phyloP scores from a whole-genome alignment of 2,329 filamentous ascomycete species.

The Aspergillus flavus region DNA sequence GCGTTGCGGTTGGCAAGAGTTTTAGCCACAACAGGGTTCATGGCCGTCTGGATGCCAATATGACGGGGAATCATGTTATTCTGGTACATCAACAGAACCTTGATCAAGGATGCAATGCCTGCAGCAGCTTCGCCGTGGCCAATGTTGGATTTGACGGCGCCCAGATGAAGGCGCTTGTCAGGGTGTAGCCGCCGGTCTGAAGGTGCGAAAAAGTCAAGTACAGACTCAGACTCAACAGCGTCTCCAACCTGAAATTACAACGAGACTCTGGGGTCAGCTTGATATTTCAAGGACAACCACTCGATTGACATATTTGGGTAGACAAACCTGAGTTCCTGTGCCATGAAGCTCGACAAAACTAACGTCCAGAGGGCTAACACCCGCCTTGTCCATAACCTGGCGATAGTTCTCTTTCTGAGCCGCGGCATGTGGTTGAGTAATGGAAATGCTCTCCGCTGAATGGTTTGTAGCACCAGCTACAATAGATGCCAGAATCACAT shows the following conservation, averaged over 20 bases:
- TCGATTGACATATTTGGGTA: too few relatives aligned
- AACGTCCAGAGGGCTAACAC: constrained; percentile 39
- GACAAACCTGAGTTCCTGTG: constrained; percentile 42
- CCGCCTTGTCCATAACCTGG: constrained; percentile 40
- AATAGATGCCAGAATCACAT: constrained; percentile 46
- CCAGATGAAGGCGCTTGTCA: not conserved
- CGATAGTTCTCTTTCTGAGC: constrained; percentile 42
- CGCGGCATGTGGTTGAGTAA: constrained; percentile 46
- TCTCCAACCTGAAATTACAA: constrained; percentile 16
- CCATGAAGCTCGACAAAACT: constrained; percentile 46
- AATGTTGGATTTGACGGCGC: not conserved
- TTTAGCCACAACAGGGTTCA: not conserved
- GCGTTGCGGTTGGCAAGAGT: not conserved
- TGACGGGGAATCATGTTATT: not conserved
- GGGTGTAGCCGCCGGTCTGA: constrained; percentile 39
- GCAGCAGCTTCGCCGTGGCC: not conserved
- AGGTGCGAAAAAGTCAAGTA: not conserved
- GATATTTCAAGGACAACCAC: too few relatives aligned
- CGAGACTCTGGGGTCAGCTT: too few relatives aligned
- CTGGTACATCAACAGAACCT: not conserved
- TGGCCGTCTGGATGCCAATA: not conserved
- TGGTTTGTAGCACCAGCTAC: constrained; percentile 48
- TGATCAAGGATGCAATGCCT: not conserved
- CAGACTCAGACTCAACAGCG: not conserved
- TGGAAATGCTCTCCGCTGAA: constrained; percentile 48